Conservation (phyloP, 305 asterid genomes). For the Plantago lanceolata region DNA sequence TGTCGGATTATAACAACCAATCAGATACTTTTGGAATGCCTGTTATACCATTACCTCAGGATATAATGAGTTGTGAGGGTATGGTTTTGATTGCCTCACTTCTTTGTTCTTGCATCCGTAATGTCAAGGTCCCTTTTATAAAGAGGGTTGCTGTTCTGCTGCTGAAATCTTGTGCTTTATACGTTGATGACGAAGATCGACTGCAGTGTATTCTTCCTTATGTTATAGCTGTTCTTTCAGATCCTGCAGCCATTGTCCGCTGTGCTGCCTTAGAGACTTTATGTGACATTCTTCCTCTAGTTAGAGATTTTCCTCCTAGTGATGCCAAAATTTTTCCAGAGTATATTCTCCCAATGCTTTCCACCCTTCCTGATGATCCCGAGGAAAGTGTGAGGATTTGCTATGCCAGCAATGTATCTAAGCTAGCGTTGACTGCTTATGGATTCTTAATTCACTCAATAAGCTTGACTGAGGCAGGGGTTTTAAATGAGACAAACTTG, state of each 20-base stretch:
- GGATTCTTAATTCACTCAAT: conserved; percentile 95
- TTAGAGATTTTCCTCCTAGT: conserved; percentile 97
- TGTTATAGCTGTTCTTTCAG: conserved; percentile 90
- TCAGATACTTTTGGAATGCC: conserved; percentile 97
- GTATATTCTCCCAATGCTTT: conserved; percentile 98
- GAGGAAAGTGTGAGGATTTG: conserved; percentile 99
- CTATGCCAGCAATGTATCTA: conserved; percentile 88
- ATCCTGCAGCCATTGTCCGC: conserved; percentile 96
- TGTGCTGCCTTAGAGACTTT: conserved; percentile 94
- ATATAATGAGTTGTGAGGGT: conserved; percentile 88
- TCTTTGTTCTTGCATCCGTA: conserved; percentile 93
- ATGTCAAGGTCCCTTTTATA: conserved; percentile 88
- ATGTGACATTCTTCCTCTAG: conserved; percentile 93
- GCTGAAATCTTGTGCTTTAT: conserved; percentile 87
- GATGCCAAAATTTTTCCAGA: conserved; percentile 99
- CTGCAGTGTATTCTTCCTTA: conserved; percentile 97
- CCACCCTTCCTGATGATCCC: conserved; percentile 97
- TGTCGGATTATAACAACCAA: conserved; percentile 70
- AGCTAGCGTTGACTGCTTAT: conserved; percentile 91
- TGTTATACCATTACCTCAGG: conserved; percentile 77
- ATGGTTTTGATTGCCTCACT: conserved; percentile 97
- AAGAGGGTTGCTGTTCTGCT: conserved; percentile 90
- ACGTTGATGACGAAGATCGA: conserved; percentile 90
- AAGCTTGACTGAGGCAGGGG: conserved; percentile 96
- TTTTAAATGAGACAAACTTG: conserved; percentile 70